A percentile compares a stretch with the other conserved stretches of the same genome.
Evolutionary conservation across 2,329 filamentous ascomycete species (phyloP).

Genomic region (Blastomyces gilchristii): DNA sequence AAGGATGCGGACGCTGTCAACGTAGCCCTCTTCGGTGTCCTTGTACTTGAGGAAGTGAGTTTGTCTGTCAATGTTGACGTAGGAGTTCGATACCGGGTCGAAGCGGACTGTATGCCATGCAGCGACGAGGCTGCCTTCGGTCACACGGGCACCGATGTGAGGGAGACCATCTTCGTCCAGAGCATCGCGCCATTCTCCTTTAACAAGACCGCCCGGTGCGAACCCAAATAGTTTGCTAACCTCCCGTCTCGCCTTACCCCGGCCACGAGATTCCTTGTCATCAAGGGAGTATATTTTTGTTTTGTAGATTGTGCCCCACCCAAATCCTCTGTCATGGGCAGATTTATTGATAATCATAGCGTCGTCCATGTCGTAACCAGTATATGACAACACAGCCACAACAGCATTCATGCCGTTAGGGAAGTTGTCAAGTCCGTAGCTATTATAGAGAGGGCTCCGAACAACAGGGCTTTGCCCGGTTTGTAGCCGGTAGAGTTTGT

Average conservation of each 20-base stretch:
- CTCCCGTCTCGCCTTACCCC: slow-evolving; percentile 54
- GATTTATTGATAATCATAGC: slow-evolving; percentile 99
- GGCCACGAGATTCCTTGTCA: slow-evolving; percentile 59
- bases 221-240: slow-evolving; percentile 84
- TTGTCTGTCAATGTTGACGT: slow-evolving; percentile 73
- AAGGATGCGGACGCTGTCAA: slow-evolving; percentile 87
- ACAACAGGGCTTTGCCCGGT: slow-evolving; percentile 94
- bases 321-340: slow-evolving; percentile 88
- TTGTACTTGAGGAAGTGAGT: slow-evolving; percentile 93
- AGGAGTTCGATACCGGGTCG: slow-evolving; percentile 58
- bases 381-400: slow-evolving; percentile 96
- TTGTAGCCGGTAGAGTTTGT: slow-evolving; percentile 91
- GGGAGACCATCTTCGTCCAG: slow-evolving; percentile 85
- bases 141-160: slow-evolving; percentile 64
- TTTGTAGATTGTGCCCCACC: slow-evolving; percentile 94
- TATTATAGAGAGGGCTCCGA: slow-evolving; percentile 82
- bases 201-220: slow-evolving; percentile 63
- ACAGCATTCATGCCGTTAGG: slow-evolving; percentile 93
- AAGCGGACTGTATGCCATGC: slow-evolving; percentile 82
- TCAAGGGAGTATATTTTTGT: slow-evolving; percentile 83
- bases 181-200: slow-evolving; percentile 57
- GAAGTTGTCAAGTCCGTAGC: slow-evolving; percentile 95
- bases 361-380: slow-evolving; percentile 99
- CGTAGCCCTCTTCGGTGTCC: slow-evolving; percentile 73
- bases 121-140: slow-evolving; percentile 73